phyloP scores from a whole-genome alignment of 2,329 filamentous ascomycete genomes.

The Thelonectria olida region DNA sequence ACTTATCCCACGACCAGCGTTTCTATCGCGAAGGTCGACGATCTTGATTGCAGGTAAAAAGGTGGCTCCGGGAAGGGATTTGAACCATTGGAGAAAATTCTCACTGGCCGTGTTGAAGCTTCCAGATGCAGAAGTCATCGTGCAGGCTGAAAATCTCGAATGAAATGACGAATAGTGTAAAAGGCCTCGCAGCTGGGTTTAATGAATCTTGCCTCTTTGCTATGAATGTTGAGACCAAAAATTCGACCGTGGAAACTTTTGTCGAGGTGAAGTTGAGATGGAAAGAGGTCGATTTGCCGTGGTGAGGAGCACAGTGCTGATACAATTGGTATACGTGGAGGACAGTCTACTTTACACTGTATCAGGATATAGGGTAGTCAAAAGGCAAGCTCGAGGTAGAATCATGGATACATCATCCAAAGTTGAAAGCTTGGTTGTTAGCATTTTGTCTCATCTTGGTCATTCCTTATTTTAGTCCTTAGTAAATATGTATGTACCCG shows the following conservation, averaged over 20 bases:
- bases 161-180: not conserved
- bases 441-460: not conserved
- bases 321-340: too few relatives aligned
- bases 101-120: slow-evolving; percentile 55
- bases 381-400: not conserved
- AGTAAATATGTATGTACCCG: not conserved
- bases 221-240: not conserved
- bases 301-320: slow-evolving; percentile 5
- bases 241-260: not conserved
- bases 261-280: not conserved
- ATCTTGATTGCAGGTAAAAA: slow-evolving; percentile 64
- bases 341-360: not conserved
- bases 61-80: slow-evolving; percentile 57
- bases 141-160: not conserved
- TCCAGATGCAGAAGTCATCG: slow-evolving; percentile 9
- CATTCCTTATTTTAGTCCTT: not conserved
- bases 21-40: slow-evolving; percentile 58
- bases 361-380: not conserved
- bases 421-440: too few relatives aligned
- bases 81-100: slow-evolving; percentile 65
- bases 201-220: not conserved
- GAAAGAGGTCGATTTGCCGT: slow-evolving; percentile 1
- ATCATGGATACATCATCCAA: too few relatives aligned
- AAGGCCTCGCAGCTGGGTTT: not conserved
- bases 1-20: slow-evolving; percentile 67